Base-by-base conservation (phyloP, 345 rosid species). In the Populus simonii region DNA sequence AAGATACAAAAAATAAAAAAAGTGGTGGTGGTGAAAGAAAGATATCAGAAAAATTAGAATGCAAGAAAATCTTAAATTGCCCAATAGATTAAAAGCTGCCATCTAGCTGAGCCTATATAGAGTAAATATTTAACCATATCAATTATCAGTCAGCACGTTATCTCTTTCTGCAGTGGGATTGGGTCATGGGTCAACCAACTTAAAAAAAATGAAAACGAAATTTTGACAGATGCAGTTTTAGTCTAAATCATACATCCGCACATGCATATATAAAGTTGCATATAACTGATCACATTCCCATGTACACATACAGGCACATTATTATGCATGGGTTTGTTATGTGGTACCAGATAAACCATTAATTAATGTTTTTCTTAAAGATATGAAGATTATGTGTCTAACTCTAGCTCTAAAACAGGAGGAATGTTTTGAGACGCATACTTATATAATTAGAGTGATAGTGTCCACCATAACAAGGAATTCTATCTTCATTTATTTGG, bases 1-100 rank as follows among this genome's bases (percentile, higher is more conserved):
- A 84, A 76, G 53, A 75, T 43, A 85, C 73, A 43, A 41, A 41
- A 41, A 73, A 83, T 74, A 53, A 53, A 49, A 66, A 68, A 55
- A 67, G 57, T 51, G 78, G 80, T 51, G 79, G 70, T 78, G 51
- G 31, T 55, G 29, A 83, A 49, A 27, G 47, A 51, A 57, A 45
- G 41, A n/a, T 61, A 35, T 36, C 43, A 29, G 45, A 53, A 66
- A 68, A 72, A 63, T 53, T 41, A 53, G 35, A 70, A 61, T 9
- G 36, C 38, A 57, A 59, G 25, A 72, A 72, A 67, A 45, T 71
- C 27, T 51, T 41, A 39, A 23, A 4, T 47, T 76, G 53, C 43
- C 45, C 4, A 72, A 41, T 27, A 65, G 16, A 74, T 36, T 1
- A 59, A 67, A n/a, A 43, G 23, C 25, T 12, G 53, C 17, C 17